Evolutionary conservation across 768 basidiomycete genomes (phyloP).

Genomic region (Rhodotorula diobovata): DNA sequence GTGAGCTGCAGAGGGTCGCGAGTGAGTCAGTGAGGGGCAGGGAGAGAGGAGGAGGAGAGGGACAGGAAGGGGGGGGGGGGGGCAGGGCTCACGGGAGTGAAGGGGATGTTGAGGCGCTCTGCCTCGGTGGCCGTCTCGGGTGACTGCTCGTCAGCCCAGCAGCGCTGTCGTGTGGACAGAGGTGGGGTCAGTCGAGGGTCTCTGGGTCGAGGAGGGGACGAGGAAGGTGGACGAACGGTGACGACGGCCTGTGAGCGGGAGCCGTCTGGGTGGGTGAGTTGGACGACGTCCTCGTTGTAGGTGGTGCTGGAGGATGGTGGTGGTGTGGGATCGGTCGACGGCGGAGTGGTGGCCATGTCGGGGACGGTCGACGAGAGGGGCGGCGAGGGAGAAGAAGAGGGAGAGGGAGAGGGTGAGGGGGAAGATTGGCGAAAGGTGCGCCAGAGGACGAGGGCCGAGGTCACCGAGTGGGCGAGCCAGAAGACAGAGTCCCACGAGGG

Average conservation of each 20-base stretch:
- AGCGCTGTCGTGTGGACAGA: constrained; percentile 3
- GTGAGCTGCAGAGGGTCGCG: constrained; percentile 5
- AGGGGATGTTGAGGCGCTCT: constrained; percentile 18
- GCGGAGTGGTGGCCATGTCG: not conserved
- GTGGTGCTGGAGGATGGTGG: too few species aligned
- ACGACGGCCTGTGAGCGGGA: constrained; percentile 16
- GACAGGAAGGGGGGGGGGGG: not conserved
- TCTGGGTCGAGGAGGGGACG: not conserved
- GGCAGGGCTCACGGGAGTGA: constrained; percentile 16
- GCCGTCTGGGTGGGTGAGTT: not conserved
- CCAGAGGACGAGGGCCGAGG: constrained; percentile 4
- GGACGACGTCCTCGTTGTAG: constrained; percentile 33
- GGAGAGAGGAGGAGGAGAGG: not conserved
- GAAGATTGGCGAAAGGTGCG: not conserved
- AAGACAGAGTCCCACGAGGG: not conserved
- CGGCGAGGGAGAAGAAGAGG: not conserved
- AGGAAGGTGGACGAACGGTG: constrained; percentile 2
- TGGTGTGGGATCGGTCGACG: too few species aligned
- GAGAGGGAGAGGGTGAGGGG: not conserved
- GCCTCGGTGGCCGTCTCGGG: constrained; percentile 29
- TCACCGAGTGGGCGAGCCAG: constrained; percentile 21
- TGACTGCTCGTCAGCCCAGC: constrained; percentile 37
- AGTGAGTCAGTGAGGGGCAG: not conserved
- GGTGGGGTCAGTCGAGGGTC: not conserved
- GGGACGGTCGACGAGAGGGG: not conserved